phyloP scores from a whole-genome alignment of 2,329 filamentous ascomycete genomes.

The Ilyonectria destructans region DNA sequence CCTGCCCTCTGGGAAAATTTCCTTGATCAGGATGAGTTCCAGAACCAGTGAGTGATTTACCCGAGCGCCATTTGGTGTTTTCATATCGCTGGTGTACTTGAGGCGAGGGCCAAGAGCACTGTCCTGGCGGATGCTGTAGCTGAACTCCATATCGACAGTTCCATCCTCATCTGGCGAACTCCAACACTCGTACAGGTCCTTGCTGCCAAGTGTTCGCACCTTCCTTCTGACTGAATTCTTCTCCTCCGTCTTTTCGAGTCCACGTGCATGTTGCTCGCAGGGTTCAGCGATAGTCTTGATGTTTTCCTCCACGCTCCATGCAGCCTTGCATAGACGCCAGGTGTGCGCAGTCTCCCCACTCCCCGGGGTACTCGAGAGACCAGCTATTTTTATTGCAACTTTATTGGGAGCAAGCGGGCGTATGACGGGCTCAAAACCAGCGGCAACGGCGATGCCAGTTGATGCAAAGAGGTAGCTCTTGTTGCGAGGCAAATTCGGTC shows the following conservation, averaged over 20 bases:
- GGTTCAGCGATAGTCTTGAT: constrained; percentile 83
- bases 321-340: constrained; percentile 91
- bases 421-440: constrained; percentile 84
- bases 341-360: constrained; percentile 79
- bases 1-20: constrained; percentile 82
- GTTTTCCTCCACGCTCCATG: constrained; percentile 92
- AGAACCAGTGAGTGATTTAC: constrained; percentile 88
- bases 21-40: constrained; percentile 93
- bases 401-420: constrained; percentile 85
- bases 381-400: constrained; percentile 53
- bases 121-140: constrained; percentile 63
- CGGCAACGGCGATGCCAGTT: constrained; percentile 88
- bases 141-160: constrained; percentile 82
- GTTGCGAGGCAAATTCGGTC: constrained; percentile 84
- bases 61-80: constrained; percentile 80
- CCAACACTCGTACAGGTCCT: constrained; percentile 88
- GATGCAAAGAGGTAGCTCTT: constrained; percentile 94
- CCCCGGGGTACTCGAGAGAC: constrained; percentile 79
- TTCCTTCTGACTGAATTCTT: constrained; percentile 73
- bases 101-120: constrained; percentile 58
- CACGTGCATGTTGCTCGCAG: constrained; percentile 79
- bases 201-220: constrained; percentile 81
- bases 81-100: constrained; percentile 83
- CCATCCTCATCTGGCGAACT: constrained; percentile 76
- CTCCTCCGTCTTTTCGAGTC: constrained; percentile 71